phyloP scores from a whole-genome alignment of 208 protist genomes.

The Porcisia deanei region DNA sequence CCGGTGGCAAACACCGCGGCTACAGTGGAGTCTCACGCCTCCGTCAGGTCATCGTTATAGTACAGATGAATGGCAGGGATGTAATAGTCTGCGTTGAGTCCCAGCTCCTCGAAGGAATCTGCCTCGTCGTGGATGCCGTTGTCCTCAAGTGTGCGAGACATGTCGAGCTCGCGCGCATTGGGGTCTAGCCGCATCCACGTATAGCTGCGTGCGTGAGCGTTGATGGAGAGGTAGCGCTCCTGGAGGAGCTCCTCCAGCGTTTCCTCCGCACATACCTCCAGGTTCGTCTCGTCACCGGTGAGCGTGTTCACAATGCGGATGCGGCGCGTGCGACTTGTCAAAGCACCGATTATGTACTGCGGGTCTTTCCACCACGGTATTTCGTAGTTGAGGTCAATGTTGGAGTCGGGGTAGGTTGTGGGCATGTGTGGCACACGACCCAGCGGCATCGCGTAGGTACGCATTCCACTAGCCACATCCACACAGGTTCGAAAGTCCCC shows the following conservation, averaged over 20 bases:
- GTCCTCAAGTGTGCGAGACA: constrained; percentile 87
- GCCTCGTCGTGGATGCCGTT: constrained; percentile 92
- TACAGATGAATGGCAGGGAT: constrained; percentile 93
- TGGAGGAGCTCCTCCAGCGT: constrained; percentile 90
- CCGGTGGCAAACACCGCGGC: not conserved
- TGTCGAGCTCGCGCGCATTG: constrained; percentile 80
- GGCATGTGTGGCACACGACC: constrained; percentile 91
- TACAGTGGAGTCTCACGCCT: constrained; percentile 40
- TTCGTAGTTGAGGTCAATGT: constrained; percentile 83
- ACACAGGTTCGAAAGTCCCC: constrained; percentile 84
- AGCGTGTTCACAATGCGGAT: constrained; percentile 93
- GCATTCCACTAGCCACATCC: constrained; percentile 83
- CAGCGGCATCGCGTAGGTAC: constrained; percentile 85
- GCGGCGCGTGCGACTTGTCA: constrained; percentile 88
- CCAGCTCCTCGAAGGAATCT: constrained; percentile 86
- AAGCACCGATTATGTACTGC: constrained; percentile 79
- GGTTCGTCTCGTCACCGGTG: constrained; percentile 78
- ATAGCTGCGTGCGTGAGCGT: constrained; percentile 93
- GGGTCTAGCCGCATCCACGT: constrained; percentile 91
- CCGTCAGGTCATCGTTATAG: constrained; percentile 94
- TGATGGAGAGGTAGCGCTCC: constrained; percentile 87
- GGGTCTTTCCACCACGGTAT: constrained; percentile 92
- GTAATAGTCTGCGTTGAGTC: constrained; percentile 92
- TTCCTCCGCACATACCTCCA: constrained; percentile 94
- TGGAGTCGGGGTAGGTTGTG: constrained; percentile 77